Conservation (phyloP, 345 rosid species). For the Moricandia arvensis region DNA sequence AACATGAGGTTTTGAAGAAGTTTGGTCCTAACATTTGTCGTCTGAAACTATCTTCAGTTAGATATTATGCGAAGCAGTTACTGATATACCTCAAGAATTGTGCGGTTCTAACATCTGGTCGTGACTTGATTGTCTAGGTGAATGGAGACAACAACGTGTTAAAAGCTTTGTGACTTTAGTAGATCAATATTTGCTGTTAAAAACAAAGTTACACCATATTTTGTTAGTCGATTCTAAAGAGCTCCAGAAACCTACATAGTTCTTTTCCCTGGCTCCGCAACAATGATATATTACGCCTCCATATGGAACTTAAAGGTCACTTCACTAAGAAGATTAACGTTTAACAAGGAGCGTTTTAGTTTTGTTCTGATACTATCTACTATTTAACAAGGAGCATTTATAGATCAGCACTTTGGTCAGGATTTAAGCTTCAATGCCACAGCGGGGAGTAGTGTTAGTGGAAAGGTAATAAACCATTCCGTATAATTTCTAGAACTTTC, state of each 20-base stretch:
- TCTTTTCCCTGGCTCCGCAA: neutral
- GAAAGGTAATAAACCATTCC: neutral
- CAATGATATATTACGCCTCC: neutral
- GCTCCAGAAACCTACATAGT: neutral
- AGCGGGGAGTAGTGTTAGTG: constrained; percentile 7
- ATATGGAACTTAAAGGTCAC: neutral
- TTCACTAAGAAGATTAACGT: neutral
- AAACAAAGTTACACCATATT: neutral
- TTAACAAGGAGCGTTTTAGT: too few species aligned
- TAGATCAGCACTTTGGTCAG: neutral
- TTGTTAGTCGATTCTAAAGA: neutral
- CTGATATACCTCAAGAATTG: neutral
- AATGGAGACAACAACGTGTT: neutral
- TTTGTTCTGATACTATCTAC: neutral
- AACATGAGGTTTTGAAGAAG: neutral
- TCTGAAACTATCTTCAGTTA: neutral
- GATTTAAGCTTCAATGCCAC: constrained; percentile 24
- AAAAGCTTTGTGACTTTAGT: neutral
- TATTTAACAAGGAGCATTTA: neutral
- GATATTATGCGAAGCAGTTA: neutral
- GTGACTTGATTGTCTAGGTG: neutral
- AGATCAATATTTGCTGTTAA: neutral
- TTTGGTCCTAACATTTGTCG: neutral
- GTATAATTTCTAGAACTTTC: neutral
- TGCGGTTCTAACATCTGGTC: neutral